phyloP scores from a whole-genome alignment of 2,329 filamentous ascomycete genomes.

The Cladosporium phlei region DNA sequence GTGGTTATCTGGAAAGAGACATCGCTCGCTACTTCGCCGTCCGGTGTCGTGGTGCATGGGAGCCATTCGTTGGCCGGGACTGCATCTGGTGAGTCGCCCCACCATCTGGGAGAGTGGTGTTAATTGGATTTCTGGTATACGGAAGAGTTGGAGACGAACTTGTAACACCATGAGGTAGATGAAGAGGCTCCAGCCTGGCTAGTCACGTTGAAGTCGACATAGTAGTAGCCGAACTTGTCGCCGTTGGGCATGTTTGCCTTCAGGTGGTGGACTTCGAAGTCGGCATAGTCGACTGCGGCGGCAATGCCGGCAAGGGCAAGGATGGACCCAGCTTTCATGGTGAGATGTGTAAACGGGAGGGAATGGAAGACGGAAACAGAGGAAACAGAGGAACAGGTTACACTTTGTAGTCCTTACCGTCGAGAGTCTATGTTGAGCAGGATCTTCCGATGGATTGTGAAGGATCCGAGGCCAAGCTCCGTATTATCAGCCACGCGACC shows the following conservation, averaged over 20 bases:
- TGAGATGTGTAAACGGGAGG: neutral
- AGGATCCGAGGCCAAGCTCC: constrained; percentile 1
- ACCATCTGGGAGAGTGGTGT: neutral
- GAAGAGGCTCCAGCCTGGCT: constrained; percentile 16
- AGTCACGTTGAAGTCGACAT: constrained; percentile 23
- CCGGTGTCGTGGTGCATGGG: constrained; percentile 13
- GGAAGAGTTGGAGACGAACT: neutral
- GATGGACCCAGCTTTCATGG: neutral
- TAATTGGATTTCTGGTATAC: too few relatives aligned
- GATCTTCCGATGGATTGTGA: neutral
- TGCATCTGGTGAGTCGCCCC: constrained; percentile 1
- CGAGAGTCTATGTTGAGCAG: neutral
- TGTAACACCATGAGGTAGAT: constrained; percentile 18
- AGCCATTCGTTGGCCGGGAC: constrained; percentile 25
- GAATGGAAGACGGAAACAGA: too few relatives aligned
- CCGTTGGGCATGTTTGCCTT: constrained; percentile 27
- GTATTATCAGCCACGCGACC: too few relatives aligned
- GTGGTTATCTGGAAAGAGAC: constrained; percentile 26
- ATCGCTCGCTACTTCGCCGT: constrained; percentile 10
- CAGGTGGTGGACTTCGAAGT: constrained; percentile 8
- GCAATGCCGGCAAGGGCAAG: neutral
- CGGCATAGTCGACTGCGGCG: neutral
- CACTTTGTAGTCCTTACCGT: neutral
- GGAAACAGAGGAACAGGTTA: neutral
- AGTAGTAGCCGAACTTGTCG: constrained; percentile 25